Base-by-base conservation (phyloP, 805 yeast species). In the Pichia scutulata region DNA sequence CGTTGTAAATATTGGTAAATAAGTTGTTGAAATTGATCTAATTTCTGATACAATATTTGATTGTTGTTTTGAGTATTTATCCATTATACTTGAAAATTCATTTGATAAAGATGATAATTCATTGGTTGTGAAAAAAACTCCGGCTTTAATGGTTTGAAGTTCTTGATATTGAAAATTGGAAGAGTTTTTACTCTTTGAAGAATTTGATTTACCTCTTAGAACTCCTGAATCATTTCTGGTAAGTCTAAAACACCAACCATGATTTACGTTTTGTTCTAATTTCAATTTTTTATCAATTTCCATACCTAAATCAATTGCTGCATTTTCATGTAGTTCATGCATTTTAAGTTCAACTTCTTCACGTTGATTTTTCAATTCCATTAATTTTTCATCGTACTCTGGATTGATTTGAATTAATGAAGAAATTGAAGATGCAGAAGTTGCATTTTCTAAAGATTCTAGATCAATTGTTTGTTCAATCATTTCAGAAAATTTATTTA, bases 241-340 rank as follows among this genome's bases (percentile, higher is more conserved):
- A 22, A 93, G 77, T 58, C 98, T 75, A 75, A 92, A 80, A 65
- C 97, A 89, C 95, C 96, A 90, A 21, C 97, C 97, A 65, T 88
- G 95, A 25, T 77, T 80, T 54, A 78, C 86, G 62, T 92, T 96
- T 49, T 85, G 80, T 64, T 93, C 99, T 45, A 93, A 69, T 65
- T 93, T 93, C 56, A 93, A 74, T 65, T 89, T 89, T 70, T 89
- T 89, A 51, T 88, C 96, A 3, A 84, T 73, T 52, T 90, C 98
- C 67, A 89, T 80, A 14, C 78, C 77, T 37, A 93, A 75, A 57
- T 85, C 93, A 33, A 83, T 86, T 2, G 85, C 88, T 3, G 82
- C 82, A 7, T 75, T 74, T 41, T 70, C 64, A 63, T 89, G 96
- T 43, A 81, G 75, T 2, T 70, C 64, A 49, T 75, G 72, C 54